phyloP scores from a whole-genome alignment of 176 grass and related monocot genomes.

The Chloris gayana region DNA sequence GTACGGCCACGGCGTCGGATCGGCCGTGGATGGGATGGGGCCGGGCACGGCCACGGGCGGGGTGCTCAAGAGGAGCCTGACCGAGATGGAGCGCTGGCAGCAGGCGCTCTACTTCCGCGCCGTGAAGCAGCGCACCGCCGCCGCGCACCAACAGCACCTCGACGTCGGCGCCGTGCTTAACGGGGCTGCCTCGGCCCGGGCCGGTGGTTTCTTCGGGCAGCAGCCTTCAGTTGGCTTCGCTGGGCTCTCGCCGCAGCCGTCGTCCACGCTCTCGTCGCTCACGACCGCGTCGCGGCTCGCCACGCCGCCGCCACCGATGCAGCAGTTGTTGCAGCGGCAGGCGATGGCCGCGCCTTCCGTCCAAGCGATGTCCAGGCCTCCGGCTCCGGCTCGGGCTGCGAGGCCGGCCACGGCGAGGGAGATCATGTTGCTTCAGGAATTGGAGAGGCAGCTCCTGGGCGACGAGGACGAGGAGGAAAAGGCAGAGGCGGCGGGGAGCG shows the following conservation, averaged over 20 bases:
- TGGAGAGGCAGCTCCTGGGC: slow-evolving; percentile 68
- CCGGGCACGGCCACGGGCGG: slow-evolving; percentile 31
- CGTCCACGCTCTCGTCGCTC: slow-evolving; percentile 50
- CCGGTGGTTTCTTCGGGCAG: neutral
- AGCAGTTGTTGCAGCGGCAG: slow-evolving; percentile 26
- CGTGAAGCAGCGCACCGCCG: slow-evolving; percentile 59
- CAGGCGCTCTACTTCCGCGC: slow-evolving; percentile 58
- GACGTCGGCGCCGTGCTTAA: slow-evolving; percentile 18
- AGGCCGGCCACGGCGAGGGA: slow-evolving; percentile 32
- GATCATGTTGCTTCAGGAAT: slow-evolving; percentile 54
- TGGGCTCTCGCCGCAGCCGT: slow-evolving; percentile 23
- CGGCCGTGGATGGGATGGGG: slow-evolving; percentile 16
- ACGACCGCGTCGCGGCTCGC: slow-evolving; percentile 35
- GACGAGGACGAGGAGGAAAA: slow-evolving; percentile 52
- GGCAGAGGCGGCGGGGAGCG: slow-evolving; percentile 45
- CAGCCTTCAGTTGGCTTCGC: slow-evolving; percentile 31
- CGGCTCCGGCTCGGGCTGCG: neutral
- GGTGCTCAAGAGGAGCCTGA: slow-evolving; percentile 52
- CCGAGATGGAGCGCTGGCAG: slow-evolving; percentile 62
- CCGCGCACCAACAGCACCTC: neutral
- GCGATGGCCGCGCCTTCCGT: neutral
- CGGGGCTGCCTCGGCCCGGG: neutral
- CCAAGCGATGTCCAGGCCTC: neutral
- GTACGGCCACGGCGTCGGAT: slow-evolving; percentile 48
- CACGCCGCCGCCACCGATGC: neutral